Percentiles rank a stretch among this genome's conserved stretches.
Conservation (phyloP, 768 basidiomycete genomes). For the Suillus bovinus region DNA sequence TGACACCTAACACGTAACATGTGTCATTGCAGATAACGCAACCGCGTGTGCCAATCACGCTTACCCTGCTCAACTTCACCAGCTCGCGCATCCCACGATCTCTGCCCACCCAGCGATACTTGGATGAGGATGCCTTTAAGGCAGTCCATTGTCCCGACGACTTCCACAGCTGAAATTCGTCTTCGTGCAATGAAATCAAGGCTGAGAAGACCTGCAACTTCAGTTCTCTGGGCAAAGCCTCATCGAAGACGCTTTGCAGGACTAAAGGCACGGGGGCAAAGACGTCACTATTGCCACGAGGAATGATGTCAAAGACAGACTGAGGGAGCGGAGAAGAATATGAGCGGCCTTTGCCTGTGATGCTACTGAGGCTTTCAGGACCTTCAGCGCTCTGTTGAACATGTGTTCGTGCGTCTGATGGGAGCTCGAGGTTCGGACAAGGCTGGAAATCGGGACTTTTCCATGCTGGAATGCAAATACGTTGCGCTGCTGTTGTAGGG, state of each 20-base stretch:
- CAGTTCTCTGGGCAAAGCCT: constrained; percentile 70
- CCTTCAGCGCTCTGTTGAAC: constrained; percentile 16
- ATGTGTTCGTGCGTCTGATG: background rate
- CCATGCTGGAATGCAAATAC: constrained; percentile 46
- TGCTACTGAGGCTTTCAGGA: constrained; percentile 18
- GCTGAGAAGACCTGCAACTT: constrained; percentile 57
- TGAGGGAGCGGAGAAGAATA: constrained; percentile 65
- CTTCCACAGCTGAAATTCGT: constrained; percentile 50
- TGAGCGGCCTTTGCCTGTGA: constrained; percentile 57
- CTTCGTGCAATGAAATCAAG: constrained; percentile 58
- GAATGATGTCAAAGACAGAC: constrained; percentile 61
- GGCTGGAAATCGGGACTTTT: constrained; percentile 31
- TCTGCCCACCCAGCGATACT: constrained; percentile 72
- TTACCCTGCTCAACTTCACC: constrained; percentile 76
- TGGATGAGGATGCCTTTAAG: constrained; percentile 58
- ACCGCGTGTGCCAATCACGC: constrained; percentile 25
- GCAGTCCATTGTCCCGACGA: constrained; percentile 58
- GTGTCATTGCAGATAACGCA: constrained; percentile 12
- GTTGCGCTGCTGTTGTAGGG: constrained; percentile 27
- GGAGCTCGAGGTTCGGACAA: background rate
- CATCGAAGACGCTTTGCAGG: constrained; percentile 65
- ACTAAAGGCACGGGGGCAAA: constrained; percentile 50
- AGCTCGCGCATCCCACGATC: constrained; percentile 77
- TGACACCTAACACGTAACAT: constrained; percentile 57
- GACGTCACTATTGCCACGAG: constrained; percentile 45